These are phyloP conservation scores for Ampelomyces quisqualis DNA, from an alignment of 2,329 filamentous ascomycete species.

Conservation along the genomic window DNA sequence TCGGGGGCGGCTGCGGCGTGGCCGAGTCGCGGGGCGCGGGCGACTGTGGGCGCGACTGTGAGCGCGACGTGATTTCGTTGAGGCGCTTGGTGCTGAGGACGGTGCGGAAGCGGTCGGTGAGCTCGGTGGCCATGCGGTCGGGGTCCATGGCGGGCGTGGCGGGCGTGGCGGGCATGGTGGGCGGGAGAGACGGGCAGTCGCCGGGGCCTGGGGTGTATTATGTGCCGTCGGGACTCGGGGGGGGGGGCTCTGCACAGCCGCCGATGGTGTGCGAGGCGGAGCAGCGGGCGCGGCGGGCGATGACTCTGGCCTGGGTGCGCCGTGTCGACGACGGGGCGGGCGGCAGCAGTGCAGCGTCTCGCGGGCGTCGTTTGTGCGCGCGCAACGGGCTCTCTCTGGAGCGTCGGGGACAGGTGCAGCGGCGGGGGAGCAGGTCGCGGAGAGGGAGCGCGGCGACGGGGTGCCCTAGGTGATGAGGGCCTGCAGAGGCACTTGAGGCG, in stretches of 20 bases:
- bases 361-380: conserved; percentile 1
- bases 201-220: neutral
- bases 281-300: conserved; percentile 1
- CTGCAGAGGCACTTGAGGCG: too few species aligned
- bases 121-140: conserved; percentile 62
- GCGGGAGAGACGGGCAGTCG: neutral
- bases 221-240: conserved; percentile 3
- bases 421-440: neutral
- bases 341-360: neutral
- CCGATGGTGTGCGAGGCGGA: conserved; percentile 8
- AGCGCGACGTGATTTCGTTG: conserved; percentile 70
- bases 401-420: neutral
- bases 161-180: conserved; percentile 21
- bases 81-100: conserved; percentile 83
- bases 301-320: neutral
- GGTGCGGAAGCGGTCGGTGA: conserved; percentile 83
- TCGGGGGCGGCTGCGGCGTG: conserved; percentile 41
- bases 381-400: conserved; percentile 4
- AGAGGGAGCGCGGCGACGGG: too few species aligned
- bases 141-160: conserved; percentile 29
- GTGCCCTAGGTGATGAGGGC: too few species aligned
- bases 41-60: conserved; percentile 61
- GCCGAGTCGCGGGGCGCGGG: conserved; percentile 54
- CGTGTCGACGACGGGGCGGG: neutral
- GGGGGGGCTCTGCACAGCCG: conserved; percentile 9